phyloP scores from a whole-genome alignment of 1,139 yeast species.

The Kluyveromyces marxianus region DNA sequence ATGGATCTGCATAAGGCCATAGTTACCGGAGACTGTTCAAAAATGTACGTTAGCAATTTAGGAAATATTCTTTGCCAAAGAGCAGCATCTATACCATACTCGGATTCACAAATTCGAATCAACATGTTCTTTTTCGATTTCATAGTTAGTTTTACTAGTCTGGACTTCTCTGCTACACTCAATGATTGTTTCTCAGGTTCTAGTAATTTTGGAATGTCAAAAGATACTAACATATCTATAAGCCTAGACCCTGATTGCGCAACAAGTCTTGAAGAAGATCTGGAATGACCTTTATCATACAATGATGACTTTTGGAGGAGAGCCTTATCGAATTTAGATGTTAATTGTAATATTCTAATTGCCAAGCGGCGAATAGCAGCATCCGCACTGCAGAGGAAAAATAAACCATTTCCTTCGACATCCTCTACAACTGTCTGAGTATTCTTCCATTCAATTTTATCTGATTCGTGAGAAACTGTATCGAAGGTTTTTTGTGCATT shows the following conservation, averaged over 20 bases:
- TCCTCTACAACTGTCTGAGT: slow-evolving; percentile 83
- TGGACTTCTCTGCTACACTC: slow-evolving; percentile 73
- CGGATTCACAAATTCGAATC: slow-evolving; percentile 75
- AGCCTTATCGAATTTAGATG: slow-evolving; percentile 79
- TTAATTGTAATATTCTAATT: slow-evolving; percentile 61
- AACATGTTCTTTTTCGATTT: slow-evolving; percentile 55
- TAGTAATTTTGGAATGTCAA: slow-evolving; percentile 61
- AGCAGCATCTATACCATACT: slow-evolving; percentile 91
- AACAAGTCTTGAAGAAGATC: slow-evolving; percentile 64
- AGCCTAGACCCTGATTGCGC: slow-evolving; percentile 76
- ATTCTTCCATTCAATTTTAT: slow-evolving; percentile 70
- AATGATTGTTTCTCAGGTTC: slow-evolving; percentile 47
- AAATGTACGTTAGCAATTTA: slow-evolving; percentile 59
- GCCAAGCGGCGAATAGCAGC: slow-evolving; percentile 68
- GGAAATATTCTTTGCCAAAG: slow-evolving; percentile 91
- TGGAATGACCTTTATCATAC: slow-evolving; percentile 35
- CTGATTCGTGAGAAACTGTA: slow-evolving; percentile 34
- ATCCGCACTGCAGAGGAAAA: slow-evolving; percentile 86
- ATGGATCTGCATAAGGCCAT: slow-evolving; percentile 91
- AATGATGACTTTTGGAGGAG: slow-evolving; percentile 46
- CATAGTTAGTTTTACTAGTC: slow-evolving; percentile 57
- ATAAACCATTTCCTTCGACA: slow-evolving; percentile 91
- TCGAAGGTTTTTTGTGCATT: slow-evolving; percentile 18
- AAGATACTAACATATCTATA: slow-evolving; percentile 65
- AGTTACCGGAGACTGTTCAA: slow-evolving; percentile 82